Percentiles rank a stretch among this genome's conserved stretches.
These are phyloP conservation scores for Podospora fimiseda DNA, from an alignment of 495 filamentous ascomycete genomes.

Conservation along the genomic window DNA sequence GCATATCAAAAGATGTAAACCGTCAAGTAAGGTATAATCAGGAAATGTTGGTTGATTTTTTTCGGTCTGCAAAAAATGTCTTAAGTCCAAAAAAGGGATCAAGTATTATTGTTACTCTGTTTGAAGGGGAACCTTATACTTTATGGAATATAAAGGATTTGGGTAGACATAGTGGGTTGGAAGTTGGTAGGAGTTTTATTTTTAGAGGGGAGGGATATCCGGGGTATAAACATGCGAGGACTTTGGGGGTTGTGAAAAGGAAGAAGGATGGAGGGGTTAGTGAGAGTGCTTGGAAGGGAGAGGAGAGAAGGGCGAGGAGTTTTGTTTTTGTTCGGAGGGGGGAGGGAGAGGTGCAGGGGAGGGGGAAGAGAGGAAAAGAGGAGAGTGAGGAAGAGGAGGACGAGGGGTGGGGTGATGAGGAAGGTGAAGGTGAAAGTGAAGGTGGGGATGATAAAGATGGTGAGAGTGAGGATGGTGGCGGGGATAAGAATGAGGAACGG, in stretches of 20 bases:
- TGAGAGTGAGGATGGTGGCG: conserved; percentile 5
- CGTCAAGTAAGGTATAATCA: conserved; percentile 90
- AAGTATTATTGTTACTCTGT: conserved; percentile 76
- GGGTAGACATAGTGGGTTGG: conserved; percentile 68
- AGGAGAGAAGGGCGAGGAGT: conserved; percentile 66
- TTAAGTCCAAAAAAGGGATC: conserved; percentile 40
- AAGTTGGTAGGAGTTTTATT: conserved; percentile 67
- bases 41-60: conserved; percentile 78
- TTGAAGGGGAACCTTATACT: conserved; percentile 89
- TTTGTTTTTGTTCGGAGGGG: conserved; percentile 70
- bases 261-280: conserved; percentile 43
- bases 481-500: not conserved
- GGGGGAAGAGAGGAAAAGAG: conserved; percentile 36
- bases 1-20: conserved; percentile 85
- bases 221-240: conserved; percentile 83
- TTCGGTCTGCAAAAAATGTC: conserved; percentile 48
- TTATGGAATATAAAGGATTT: conserved; percentile 91
- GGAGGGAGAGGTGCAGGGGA: conserved; percentile 14
- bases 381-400: conserved; percentile 17
- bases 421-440: conserved; percentile 2
- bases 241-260: conserved; percentile 67
- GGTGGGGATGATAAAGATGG: conserved; percentile 7
- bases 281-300: conserved; percentile 61
- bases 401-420: conserved; percentile 6
- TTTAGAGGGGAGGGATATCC: conserved; percentile 72